Percentiles rank a stretch among this genome's conserved stretches.
Conservation (phyloP, 1,284 basidiomycete species). For the Sporisorium reilianum region DNA sequence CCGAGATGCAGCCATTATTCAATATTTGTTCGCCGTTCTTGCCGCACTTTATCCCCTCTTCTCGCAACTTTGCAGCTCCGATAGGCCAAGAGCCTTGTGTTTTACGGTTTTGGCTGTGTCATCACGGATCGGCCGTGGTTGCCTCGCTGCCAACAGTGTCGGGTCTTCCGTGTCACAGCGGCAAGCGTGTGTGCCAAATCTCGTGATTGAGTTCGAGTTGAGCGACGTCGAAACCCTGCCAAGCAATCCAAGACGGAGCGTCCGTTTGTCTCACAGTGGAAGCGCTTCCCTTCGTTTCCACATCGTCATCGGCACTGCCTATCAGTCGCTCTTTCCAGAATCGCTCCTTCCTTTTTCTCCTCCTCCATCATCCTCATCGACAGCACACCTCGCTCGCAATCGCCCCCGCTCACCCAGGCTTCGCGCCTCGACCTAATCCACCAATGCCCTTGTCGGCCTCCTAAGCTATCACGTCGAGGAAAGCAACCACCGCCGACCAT, state of each 20-base stretch:
- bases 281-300: not conserved
- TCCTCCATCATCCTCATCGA: not conserved
- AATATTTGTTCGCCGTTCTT: not conserved
- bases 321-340: not conserved
- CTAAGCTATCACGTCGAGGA: constrained; percentile 6
- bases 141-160: not conserved
- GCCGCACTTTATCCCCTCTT: not conserved
- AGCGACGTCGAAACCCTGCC: constrained; percentile 1
- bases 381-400: not conserved
- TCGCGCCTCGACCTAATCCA: not conserved
- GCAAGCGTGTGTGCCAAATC: not conserved
- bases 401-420: not conserved
- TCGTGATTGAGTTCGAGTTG: not conserved
- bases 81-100: not conserved
- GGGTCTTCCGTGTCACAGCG: constrained; percentile 1
- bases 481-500: not conserved
- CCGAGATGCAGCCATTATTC: too few species aligned
- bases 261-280: constrained; percentile 3
- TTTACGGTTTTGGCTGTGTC: not conserved
- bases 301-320: not conserved
- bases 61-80: not conserved
- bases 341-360: not conserved
- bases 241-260: not conserved
- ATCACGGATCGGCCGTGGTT: not conserved
- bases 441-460: not conserved